Percentiles rank a stretch among this genome's conserved stretches.
Conservation (phyloP, 2,329 filamentous ascomycete species). For the Claviceps citrina region DNA sequence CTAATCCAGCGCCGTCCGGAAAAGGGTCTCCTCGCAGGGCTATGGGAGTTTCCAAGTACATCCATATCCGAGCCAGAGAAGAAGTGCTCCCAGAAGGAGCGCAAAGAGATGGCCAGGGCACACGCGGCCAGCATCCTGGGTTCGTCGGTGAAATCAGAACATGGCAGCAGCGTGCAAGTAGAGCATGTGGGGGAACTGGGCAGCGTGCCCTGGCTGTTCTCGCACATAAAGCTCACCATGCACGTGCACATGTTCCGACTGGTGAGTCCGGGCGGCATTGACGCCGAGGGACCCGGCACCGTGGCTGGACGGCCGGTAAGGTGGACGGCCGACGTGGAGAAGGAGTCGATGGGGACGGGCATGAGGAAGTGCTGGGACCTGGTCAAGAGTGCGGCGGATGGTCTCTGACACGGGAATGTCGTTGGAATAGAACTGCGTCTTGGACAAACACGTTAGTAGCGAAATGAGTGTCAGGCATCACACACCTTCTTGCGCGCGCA, state of each 20-base stretch:
- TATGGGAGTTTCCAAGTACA: conserved; percentile 42
- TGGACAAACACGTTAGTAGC: too few relatives aligned
- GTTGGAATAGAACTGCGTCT: too few relatives aligned
- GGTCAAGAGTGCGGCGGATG: conserved; percentile 15
- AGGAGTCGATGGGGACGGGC: conserved; percentile 41
- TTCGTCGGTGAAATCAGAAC: too few relatives aligned
- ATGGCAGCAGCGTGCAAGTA: conserved; percentile 7
- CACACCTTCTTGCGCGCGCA: too few relatives aligned
- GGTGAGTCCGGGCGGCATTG: conserved; percentile 7
- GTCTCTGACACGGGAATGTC: too few relatives aligned
- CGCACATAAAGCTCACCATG: conserved; percentile 41
- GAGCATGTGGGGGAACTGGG: conserved; percentile 29
- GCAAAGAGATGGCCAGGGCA: conserved; percentile 21
- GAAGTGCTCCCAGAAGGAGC: conserved; percentile 13
- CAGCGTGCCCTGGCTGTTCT: conserved; percentile 41
- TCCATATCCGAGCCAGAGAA: conserved; percentile 15
- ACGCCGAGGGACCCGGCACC: neutral
- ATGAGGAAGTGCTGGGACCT: conserved; percentile 43
- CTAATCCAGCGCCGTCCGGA: conserved; percentile 35
- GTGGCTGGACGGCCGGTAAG: conserved; percentile 11
- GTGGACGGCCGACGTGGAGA: conserved; percentile 25
- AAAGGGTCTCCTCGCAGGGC: conserved; percentile 37
- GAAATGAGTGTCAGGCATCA: too few relatives aligned
- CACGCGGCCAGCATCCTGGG: conserved; percentile 13
- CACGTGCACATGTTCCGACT: conserved; percentile 37